phyloP scores from a whole-genome alignment of 2,329 filamentous ascomycete species.

The Didymella pomorum region DNA sequence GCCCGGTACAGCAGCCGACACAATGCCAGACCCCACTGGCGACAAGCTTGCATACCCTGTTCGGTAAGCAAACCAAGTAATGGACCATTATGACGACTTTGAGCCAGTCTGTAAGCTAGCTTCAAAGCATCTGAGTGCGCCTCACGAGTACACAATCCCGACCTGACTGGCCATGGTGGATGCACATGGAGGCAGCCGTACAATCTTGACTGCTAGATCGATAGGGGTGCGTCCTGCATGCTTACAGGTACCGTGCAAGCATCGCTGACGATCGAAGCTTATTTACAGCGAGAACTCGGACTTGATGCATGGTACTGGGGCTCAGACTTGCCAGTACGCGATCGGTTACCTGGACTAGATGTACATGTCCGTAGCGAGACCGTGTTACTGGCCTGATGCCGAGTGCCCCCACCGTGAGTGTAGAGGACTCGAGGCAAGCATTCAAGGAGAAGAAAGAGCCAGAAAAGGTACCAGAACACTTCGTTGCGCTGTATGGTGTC shows the following conservation, averaged over 20 bases:
- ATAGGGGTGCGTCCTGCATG: conserved; percentile 42
- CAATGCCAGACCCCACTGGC: conserved; percentile 29
- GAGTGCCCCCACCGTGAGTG: background rate
- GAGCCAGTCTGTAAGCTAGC: conserved; percentile 22
- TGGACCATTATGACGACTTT: conserved; percentile 19
- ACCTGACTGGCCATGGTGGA: conserved; percentile 26
- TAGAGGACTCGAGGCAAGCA: background rate
- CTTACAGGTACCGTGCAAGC: conserved; percentile 33
- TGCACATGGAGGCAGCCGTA: conserved; percentile 35
- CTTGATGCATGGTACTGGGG: conserved; percentile 28
- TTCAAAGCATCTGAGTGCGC: conserved; percentile 28
- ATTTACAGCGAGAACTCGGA: conserved; percentile 22
- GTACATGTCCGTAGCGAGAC: conserved; percentile 20
- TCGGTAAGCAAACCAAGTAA: conserved; percentile 16
- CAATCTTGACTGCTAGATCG: conserved; percentile 39
- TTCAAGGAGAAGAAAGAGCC: background rate
- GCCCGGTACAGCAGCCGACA: conserved; percentile 39
- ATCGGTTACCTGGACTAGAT: conserved; percentile 29
- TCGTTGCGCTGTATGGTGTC: background rate
- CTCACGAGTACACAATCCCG: conserved; percentile 23
- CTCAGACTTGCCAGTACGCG: conserved; percentile 36
- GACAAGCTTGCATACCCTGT: conserved; percentile 29
- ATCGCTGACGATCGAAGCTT: conserved; percentile 23
- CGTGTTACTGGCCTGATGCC: background rate
- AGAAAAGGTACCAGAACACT: background rate